phyloP scores from a whole-genome alignment of 805 yeast genomes.

The Candida saitoana region DNA sequence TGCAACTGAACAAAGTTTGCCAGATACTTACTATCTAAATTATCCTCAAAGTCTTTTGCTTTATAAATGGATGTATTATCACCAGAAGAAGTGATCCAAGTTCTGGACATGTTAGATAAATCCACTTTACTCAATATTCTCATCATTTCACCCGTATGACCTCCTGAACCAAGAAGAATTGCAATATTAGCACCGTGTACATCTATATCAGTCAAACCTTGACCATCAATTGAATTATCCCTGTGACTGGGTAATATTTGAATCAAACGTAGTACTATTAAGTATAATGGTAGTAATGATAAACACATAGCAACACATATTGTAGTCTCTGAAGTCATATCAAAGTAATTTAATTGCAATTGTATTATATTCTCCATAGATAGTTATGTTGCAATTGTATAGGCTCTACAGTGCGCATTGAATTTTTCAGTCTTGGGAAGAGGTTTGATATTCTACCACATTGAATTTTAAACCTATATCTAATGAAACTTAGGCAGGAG shows the following conservation, averaged over 20 bases:
- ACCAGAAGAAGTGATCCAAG: constrained; percentile 46
- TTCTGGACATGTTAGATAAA: constrained; percentile 21
- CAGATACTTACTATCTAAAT: constrained; percentile 9
- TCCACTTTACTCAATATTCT: constrained; percentile 49
- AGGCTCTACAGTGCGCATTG: no score
- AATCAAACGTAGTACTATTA: neutral
- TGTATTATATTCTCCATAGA: no score
- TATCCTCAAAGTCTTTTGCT: constrained; percentile 33
- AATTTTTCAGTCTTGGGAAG: neutral
- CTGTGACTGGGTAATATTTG: neutral
- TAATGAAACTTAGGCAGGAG: no score
- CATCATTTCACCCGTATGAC: constrained; percentile 96
- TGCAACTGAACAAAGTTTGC: constrained; percentile 33
- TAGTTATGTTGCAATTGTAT: no score
- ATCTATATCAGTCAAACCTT: neutral
- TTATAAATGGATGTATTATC: constrained; percentile 48
- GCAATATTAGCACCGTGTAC: neutral
- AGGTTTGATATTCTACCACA: constrained; percentile 1
- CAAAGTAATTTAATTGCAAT: no score
- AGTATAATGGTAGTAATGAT: neutral
- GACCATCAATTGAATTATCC: neutral
- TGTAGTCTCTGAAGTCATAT: neutral
- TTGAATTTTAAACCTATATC: no score
- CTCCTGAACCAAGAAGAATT: constrained; percentile 76
- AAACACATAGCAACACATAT: constrained; percentile 1